A percentile compares a stretch with the other conserved stretches of the same genome.
Evolutionary conservation across 192 early-diverging fungal species (phyloP).

Genomic region (Coemansia sp.): DNA sequence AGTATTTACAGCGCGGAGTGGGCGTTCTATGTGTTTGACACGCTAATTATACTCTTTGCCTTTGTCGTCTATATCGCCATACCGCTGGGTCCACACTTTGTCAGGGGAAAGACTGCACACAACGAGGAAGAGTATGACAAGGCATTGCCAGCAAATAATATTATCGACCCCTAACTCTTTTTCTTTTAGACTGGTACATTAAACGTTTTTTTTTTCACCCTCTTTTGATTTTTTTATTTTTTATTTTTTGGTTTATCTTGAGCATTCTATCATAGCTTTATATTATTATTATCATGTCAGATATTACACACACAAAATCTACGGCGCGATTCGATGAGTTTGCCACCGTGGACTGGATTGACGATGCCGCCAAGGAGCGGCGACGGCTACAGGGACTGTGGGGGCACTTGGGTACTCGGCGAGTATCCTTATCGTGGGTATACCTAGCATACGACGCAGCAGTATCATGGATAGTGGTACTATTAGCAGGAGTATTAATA

Average conservation of each 20-base stretch:
- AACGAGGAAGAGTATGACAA: neutral
- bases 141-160: neutral
- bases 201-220: neutral
- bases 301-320: conserved; percentile 19
- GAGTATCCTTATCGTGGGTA: conserved; percentile 1
- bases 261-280: neutral
- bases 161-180: neutral
- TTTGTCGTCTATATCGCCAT: conserved; percentile 47
- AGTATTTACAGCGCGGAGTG: conserved; percentile 53
- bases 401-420: neutral
- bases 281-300: neutral
- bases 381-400: conserved; percentile 26
- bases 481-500: conserved; percentile 76
- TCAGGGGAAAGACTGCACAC: neutral
- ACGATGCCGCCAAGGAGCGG: conserved; percentile 62
- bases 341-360: conserved; percentile 70
- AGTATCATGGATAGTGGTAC: conserved; percentile 87
- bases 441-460: conserved; percentile 68
- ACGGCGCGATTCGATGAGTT: conserved; percentile 61
- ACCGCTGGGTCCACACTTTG: conserved; percentile 35
- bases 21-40: conserved; percentile 60
- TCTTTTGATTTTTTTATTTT: neutral
- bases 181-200: neutral
- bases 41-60: conserved; percentile 48
- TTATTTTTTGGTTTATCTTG: neutral